These are phyloP conservation scores for Termitomyces sp. DNA, from an alignment of 768 basidiomycete species.

Conservation along the genomic window DNA sequence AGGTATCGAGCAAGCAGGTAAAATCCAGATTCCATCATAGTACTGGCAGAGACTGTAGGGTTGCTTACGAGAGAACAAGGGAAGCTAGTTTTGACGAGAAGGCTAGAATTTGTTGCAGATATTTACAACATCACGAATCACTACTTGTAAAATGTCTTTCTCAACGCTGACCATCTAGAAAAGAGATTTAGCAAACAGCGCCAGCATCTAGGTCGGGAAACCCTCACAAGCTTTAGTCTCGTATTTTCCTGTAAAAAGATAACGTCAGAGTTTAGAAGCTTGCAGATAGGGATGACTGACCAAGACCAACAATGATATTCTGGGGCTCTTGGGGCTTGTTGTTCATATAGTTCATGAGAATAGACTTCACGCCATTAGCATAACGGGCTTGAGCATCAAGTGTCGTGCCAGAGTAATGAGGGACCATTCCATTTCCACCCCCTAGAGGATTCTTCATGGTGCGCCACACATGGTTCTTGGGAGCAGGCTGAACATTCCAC, in stretches of 20 bases:
- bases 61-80: background rate
- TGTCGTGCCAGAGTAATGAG: slow-evolving; percentile 85
- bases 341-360: slow-evolving; percentile 65
- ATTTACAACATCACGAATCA: background rate
- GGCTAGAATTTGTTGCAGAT: background rate
- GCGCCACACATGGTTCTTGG: slow-evolving; percentile 83
- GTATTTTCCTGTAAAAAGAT: slow-evolving; percentile 27
- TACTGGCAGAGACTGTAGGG: background rate
- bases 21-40: background rate
- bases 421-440: slow-evolving; percentile 87
- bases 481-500: slow-evolving; percentile 86
- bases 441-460: slow-evolving; percentile 75
- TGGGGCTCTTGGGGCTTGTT: slow-evolving; percentile 64
- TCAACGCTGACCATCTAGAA: slow-evolving; percentile 46
- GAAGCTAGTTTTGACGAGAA: background rate
- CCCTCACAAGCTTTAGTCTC: slow-evolving; percentile 41
- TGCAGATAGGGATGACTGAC: slow-evolving; percentile 30
- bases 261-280: background rate
- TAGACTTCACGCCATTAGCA: slow-evolving; percentile 63
- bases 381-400: slow-evolving; percentile 88
- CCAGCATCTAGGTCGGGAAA: background rate
- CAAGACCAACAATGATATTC: slow-evolving; percentile 77
- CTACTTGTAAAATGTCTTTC: background rate
- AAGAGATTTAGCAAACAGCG: background rate
- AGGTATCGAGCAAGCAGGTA: background rate